Base-by-base conservation (phyloP, 768 basidiomycete genomes). In the Chalciporus pseudorubinellus region DNA sequence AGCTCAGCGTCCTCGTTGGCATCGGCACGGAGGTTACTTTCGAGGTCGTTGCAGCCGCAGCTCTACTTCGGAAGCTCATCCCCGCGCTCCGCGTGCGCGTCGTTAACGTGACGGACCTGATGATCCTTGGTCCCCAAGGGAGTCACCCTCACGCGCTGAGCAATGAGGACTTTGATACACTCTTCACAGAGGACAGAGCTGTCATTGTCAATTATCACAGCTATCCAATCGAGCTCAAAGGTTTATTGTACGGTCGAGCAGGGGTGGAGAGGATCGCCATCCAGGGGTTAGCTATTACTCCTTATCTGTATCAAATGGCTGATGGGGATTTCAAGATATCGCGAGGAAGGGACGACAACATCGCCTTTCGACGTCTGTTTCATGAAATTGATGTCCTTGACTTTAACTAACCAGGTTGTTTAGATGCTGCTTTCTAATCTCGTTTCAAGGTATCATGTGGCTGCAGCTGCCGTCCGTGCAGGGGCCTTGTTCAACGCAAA, bases 21-120 rank as follows among this genome's bases (percentile, higher is more conserved):
- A 85, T 91, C 60, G 92, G 93, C 55, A 85, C 89, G 22, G 93
- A 94, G 67, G 78, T 91, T 20, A 95, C 90, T 0, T 87, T 91
- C 59, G 93, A 97, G 65, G 85, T 92, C 49, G 84, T 95, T 61
- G 87, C 89, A 3, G 92, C 93, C 1, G 87, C 90, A 0, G 83
- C 84, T 3, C 77, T 94, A 19, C 80, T 95, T 21, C 84, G 86
- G 59, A 81, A 82, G 61, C 70, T 79, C 20, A 74, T 75, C n/a
- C 84, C 89, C 2, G 77, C 77, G 9, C 77, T 97, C 22, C 85
- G 93, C 33, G 84, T 92, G 7, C 83, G 90, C 18, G 88, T 95
- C 50, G 83, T 95, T 51, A 95, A 95, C 58, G 85, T 95, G 52
- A 89, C 90, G 2, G 92, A 95, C 61, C 75, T 95, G 40, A 87